Percentiles rank a stretch among this genome's conserved stretches.
phyloP scores from a whole-genome alignment of 768 basidiomycete genomes.

The Leccinum boreale region DNA sequence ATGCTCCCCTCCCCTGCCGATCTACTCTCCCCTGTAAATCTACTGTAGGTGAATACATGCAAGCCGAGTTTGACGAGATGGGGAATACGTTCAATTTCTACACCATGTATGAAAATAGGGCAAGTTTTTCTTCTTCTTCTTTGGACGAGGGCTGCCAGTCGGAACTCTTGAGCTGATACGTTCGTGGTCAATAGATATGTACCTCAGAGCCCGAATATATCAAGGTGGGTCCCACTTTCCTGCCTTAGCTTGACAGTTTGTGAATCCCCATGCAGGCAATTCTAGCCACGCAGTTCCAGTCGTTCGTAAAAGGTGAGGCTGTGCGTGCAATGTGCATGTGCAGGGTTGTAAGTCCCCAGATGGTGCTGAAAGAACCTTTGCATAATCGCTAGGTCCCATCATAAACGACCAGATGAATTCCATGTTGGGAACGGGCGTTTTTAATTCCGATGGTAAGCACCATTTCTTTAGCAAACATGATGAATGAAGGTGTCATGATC shows the following conservation, averaged over 20 bases:
- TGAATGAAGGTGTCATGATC: not conserved
- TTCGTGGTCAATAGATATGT: conserved; percentile 25
- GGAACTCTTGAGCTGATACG: not conserved
- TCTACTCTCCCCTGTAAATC: not conserved
- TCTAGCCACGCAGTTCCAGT: conserved; percentile 36
- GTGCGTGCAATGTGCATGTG: not conserved
- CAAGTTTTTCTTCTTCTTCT: not conserved
- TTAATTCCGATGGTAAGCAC: conserved; percentile 38
- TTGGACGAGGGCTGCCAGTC: not conserved
- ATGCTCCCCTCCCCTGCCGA: not conserved
- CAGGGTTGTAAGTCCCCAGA: not conserved
- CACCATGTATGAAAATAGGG: conserved; percentile 29
- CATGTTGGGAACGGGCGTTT: conserved; percentile 37
- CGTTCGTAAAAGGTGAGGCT: conserved; percentile 34
- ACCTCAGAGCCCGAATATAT: conserved; percentile 39
- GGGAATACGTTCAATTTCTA: conserved; percentile 24
- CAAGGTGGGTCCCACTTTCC: conserved; percentile 28
- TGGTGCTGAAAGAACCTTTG: not conserved
- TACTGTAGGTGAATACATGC: not conserved
- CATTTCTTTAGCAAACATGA: not conserved
- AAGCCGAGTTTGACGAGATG: not conserved
- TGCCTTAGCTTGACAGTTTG: not conserved
- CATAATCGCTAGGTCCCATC: conserved; percentile 17
- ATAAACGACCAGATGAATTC: conserved; percentile 24
- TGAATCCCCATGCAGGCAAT: conserved; percentile 25